phyloP scores from a whole-genome alignment of 345 rosid species.

The Gossypium australe region DNA sequence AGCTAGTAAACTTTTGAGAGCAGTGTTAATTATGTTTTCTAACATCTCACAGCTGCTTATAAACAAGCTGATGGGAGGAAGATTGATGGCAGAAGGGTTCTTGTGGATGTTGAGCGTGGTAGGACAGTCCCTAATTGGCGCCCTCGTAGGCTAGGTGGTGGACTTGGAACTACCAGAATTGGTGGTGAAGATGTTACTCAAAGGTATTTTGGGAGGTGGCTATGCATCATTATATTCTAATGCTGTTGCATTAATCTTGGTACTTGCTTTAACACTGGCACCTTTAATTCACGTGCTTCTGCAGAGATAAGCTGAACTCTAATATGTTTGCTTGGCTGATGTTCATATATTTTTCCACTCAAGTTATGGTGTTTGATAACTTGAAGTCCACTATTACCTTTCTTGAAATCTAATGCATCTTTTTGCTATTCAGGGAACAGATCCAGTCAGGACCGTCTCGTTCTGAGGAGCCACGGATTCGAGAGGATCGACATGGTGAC shows the following conservation, averaged over 20 bases:
- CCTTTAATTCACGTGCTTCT: background rate
- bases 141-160: slow-evolving; percentile 98
- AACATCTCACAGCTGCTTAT: slow-evolving; percentile 65
- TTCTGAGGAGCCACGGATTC: slow-evolving; percentile 80
- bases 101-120: slow-evolving; percentile 98
- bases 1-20: background rate
- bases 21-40: slow-evolving; percentile 11
- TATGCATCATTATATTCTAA: background rate
- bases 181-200: slow-evolving; percentile 76
- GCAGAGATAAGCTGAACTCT: background rate
- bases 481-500: slow-evolving; percentile 61
- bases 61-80: slow-evolving; percentile 99
- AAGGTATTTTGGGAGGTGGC: slow-evolving; percentile 38
- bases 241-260: background rate
- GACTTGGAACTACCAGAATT: slow-evolving; percentile 90
- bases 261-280: background rate
- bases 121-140: slow-evolving; percentile 99
- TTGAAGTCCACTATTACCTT: background rate
- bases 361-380: background rate
- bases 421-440: slow-evolving; percentile 51
- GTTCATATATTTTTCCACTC: background rate
- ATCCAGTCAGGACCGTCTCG: slow-evolving; percentile 48
- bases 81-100: slow-evolving; percentile 96
- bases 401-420: background rate
- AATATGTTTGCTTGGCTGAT: background rate